Conservation (phyloP, 331 rosid species). For the Malus hybrid region DNA sequence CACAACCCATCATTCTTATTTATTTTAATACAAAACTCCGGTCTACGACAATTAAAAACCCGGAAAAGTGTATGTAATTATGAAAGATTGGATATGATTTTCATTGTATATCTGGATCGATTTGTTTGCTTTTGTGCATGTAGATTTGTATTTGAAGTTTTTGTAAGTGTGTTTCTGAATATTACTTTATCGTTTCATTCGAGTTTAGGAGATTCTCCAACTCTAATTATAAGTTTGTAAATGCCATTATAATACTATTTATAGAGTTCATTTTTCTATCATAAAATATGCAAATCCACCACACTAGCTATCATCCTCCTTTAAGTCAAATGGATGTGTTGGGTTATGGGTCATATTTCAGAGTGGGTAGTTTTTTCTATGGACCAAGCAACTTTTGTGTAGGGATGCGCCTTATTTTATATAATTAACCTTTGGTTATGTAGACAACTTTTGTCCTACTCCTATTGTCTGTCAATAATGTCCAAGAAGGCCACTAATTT, state of each 20-base stretch:
- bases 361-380: neutral
- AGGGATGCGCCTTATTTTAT: neutral
- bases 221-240: neutral
- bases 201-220: neutral
- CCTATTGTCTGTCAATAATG: slow-evolving; percentile 1
- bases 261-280: neutral
- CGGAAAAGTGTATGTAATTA: too few species aligned
- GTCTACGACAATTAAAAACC: neutral
- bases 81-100: neutral
- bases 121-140: neutral
- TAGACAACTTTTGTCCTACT: neutral
- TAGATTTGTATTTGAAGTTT: neutral
- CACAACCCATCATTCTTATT: neutral
- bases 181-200: neutral
- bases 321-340: slow-evolving; percentile 1
- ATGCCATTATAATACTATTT: neutral
- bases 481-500: slow-evolving; percentile 9
- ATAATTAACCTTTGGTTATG: neutral
- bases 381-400: neutral
- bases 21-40: neutral
- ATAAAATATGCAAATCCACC: neutral
- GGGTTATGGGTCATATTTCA: neutral
- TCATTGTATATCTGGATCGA: neutral
- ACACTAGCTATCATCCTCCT: neutral
- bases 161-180: too few species aligned